Base-by-base conservation (phyloP, 345 rosid genomes). In the Pistacia atlantica region DNA sequence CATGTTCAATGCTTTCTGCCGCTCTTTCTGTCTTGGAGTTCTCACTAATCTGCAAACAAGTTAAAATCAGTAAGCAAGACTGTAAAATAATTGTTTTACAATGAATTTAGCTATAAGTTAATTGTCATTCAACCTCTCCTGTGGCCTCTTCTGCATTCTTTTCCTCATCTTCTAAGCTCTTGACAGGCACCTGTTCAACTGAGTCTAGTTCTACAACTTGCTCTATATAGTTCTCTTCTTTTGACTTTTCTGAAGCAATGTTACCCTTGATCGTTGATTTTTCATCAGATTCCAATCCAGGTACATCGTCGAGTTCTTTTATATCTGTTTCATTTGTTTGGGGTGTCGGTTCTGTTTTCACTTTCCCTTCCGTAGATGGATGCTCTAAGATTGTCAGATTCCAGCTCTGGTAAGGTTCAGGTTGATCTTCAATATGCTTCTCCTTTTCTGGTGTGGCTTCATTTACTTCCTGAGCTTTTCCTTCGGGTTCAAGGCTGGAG, bases 401-500 rank as follows among this genome's bases (percentile, higher is more conserved):
- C 59, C 65, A 38, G 71, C 67, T 69, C 52, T 63, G 75, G 61
- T 55, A 16, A 28, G 45, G 64, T 46, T 76, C 69, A 63, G 78
- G 37, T 31, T 75, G 49, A 61, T 68, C 66, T 65, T 68, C 73
- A 62, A 64, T 42, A 12, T 63, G 25, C 69, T 68, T 72, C 66
- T 75, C 78, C 37, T 52, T 58, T 11, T 67, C 65, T 25, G 0
- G 31, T 35, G 72, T 42, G n/a, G 38, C 28, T 71, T 45, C 69
- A 37, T 55, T 51, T 35, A 52, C 71, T 73, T 77, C 68, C 57
- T 64, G 51, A 60, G 12, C 37, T 56, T 54, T 73, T 48, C 66
- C 81, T 65, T 74, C 66, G 31, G 82, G 69, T 69, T 79, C 79
- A 37, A 60, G 13, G 3, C 71, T 60, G 56, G 77, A 65, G 58